A percentile compares a stretch with the other conserved stretches of the same genome.
Evolutionary conservation across 345 rosid species (phyloP).

Genomic region (Citrus sinensis): DNA sequence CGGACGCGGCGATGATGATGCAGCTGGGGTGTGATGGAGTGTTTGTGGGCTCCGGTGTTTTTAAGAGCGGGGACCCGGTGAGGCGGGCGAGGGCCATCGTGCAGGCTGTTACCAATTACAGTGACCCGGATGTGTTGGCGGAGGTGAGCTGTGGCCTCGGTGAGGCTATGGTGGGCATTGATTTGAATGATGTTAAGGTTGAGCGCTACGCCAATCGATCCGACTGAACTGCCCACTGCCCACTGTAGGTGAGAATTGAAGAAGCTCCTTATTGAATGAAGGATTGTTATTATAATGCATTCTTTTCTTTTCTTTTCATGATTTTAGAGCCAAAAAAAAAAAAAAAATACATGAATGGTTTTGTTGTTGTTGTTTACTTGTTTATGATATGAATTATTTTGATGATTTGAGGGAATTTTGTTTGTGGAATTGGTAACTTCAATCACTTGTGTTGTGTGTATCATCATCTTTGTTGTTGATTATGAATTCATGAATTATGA

Average conservation of each 20-base stretch:
- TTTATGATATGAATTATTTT: too few species aligned
- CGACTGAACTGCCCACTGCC: constrained; percentile 10
- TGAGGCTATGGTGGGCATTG: constrained; percentile 40
- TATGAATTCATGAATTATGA: neutral
- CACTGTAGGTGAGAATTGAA: too few species aligned
- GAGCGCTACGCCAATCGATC: constrained; percentile 41
- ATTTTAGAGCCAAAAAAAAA: too few species aligned
- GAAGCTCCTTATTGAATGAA: too few species aligned
- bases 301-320: too few species aligned
- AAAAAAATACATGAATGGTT: too few species aligned
- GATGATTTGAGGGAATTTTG: neutral
- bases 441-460: neutral
- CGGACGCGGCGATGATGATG: constrained; percentile 44
- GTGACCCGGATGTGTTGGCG: constrained; percentile 34
- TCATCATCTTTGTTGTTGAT: neutral
- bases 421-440: neutral
- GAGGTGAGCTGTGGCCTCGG: constrained; percentile 40
- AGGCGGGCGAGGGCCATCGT: constrained; percentile 35
- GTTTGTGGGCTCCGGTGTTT: constrained; percentile 38
- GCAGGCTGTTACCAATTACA: constrained; percentile 38
- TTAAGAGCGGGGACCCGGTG: constrained; percentile 39
- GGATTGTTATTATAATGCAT: too few species aligned
- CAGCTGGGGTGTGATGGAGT: constrained; percentile 37
- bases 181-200: constrained; percentile 27
- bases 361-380: too few species aligned